Base-by-base conservation (phyloP, 805 yeast species). In the Myxozyma udenii region DNA sequence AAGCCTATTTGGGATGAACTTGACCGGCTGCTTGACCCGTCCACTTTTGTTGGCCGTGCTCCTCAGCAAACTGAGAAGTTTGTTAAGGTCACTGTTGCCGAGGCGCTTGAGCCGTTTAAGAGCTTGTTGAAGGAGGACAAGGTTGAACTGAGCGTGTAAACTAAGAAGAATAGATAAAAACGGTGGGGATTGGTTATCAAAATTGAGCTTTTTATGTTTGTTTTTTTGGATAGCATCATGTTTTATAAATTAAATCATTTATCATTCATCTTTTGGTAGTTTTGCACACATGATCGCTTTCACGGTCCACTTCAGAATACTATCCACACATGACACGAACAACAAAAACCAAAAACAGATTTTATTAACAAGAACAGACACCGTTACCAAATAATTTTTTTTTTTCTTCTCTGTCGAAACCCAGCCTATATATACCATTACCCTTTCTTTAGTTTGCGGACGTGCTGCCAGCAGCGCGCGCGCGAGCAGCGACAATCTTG, bases 31-130 rank as follows among this genome's bases (percentile, higher is more conserved):
- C 79, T 93, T 64, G 90, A 91, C 64, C 98, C 98, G 58, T 74
- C 84, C 19, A 93, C 98, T 28, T 93, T 93, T 69, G 95, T 90
- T 43, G 98, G 98, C 64, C 87, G 98, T 72, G 98, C 98, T 50
- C 98, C 98, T 40, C 85, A 90, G 73, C 98, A 93, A 76, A 88
- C 95, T 51, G 96, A 85, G 70, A 91, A 90, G 73, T 93, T 93
- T 67, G 84, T 93, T 61, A 79, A 80, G 52, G 79, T 78, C 51
- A 95, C 91, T 53, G 98, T 93, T 51, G 84, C 83, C 48, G 73
- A 82, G 62, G 98, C 97, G 36, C 76, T 93, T 60, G 77, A 74
- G 58, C 87, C 87, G 46, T 85, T 77, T 73, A 68, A 78, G 65
- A 65, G 78, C 44, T 68, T 72, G 61, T 75, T 93, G 64, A 78